These are phyloP conservation scores for Ustulina deusta DNA, from an alignment of 2,329 filamentous ascomycete genomes.

Conservation along the genomic window DNA sequence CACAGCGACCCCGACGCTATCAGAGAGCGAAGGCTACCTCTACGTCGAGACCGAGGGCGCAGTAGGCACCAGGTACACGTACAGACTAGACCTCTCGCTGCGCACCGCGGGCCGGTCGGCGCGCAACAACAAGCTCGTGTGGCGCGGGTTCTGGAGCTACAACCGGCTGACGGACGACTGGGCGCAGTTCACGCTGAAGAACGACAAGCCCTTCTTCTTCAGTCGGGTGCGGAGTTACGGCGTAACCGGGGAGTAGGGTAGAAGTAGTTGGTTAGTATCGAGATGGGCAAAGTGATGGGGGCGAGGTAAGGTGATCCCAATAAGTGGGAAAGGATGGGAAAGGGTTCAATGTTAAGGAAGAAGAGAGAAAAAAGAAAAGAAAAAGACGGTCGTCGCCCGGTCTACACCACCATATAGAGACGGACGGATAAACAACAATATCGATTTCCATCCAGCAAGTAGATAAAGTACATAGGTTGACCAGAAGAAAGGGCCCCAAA, in stretches of 20 bases:
- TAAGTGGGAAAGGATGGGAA: not conserved
- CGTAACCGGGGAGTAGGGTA: slow-evolving; percentile 54
- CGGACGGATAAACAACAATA: not conserved
- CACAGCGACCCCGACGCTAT: slow-evolving; percentile 29
- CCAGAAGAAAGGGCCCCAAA: not conserved
- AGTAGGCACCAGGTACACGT: slow-evolving; percentile 80
- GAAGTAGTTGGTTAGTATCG: too few relatives aligned
- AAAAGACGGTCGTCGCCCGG: too few relatives aligned
- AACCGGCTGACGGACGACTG: slow-evolving; percentile 91
- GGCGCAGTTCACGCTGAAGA: slow-evolving; percentile 78
- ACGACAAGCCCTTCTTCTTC: slow-evolving; percentile 75
- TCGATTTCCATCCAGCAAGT: not conserved
- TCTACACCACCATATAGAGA: not conserved
- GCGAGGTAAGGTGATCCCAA: not conserved
- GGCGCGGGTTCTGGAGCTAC: slow-evolving; percentile 93
- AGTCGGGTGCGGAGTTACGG: slow-evolving; percentile 75
- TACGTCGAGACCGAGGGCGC: slow-evolving; percentile 88
- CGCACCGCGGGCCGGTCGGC: slow-evolving; percentile 69
- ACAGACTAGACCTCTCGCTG: slow-evolving; percentile 82
- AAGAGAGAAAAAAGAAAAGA: not conserved
- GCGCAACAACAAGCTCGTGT: slow-evolving; percentile 87
- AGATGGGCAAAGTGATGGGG: not conserved
- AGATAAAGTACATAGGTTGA: not conserved
- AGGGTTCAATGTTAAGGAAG: not conserved
- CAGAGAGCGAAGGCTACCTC: slow-evolving; percentile 73